Evolutionary conservation across 768 basidiomycete species (phyloP).

Genomic region (Symmetrospora coprosmae): DNA sequence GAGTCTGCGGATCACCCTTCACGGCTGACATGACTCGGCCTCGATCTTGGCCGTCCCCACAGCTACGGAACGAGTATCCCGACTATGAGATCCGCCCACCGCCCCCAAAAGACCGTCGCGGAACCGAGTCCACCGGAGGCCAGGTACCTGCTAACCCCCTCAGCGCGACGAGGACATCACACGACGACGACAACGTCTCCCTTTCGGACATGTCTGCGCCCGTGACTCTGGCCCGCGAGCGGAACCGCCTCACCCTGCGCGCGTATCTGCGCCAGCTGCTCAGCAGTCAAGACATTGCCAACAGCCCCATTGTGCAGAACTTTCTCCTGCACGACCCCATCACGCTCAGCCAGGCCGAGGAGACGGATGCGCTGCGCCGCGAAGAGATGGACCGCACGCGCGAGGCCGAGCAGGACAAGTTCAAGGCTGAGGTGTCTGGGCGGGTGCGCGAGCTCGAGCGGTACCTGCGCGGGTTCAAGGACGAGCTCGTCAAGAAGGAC

Average conservation of each 20-base stretch:
- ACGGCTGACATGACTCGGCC: too few species aligned
- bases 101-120: slow-evolving; percentile 66
- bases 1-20: too few species aligned
- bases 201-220: slow-evolving; percentile 5
- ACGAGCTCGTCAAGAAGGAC: slow-evolving; percentile 66
- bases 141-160: background rate
- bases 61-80: slow-evolving; percentile 79
- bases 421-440: slow-evolving; percentile 69
- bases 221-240: slow-evolving; percentile 52
- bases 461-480: slow-evolving; percentile 73
- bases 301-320: slow-evolving; percentile 68
- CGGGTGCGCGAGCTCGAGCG: slow-evolving; percentile 74
- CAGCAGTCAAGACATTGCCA: slow-evolving; percentile 55
- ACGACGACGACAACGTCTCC: slow-evolving; percentile 10
- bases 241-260: slow-evolving; percentile 84
- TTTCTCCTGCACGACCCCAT: slow-evolving; percentile 72
- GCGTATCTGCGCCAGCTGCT: slow-evolving; percentile 78
- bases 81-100: slow-evolving; percentile 65
- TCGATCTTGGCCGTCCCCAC: too few species aligned
- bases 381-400: slow-evolving; percentile 78
- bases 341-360: slow-evolving; percentile 53
- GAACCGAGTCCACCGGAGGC: slow-evolving; percentile 19
- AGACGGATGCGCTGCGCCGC: slow-evolving; percentile 58
- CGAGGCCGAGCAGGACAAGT: slow-evolving; percentile 72
- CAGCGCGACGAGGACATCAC: slow-evolving; percentile 3